These are phyloP conservation scores for Arthonia radiata DNA, from an alignment of 495 filamentous ascomycete genomes.

Conservation along the genomic window DNA sequence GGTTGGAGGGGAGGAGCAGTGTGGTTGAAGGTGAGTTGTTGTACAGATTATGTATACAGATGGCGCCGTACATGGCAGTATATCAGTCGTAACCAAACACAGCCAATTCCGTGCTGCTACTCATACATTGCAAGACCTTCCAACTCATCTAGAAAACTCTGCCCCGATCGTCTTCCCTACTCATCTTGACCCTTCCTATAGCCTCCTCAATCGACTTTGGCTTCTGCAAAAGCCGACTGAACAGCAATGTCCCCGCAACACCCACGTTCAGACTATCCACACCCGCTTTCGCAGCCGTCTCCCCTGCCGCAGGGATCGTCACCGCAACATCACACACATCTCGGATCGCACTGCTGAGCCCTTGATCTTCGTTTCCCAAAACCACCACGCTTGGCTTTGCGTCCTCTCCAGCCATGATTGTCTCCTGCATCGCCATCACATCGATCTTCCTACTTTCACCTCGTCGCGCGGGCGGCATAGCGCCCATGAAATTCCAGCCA, in stretches of 20 bases:
- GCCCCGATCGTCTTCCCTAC: no score
- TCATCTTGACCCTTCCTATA: no score
- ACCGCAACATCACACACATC: conserved; percentile 35
- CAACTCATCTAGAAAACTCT: no score
- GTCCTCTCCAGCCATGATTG: conserved; percentile 12
- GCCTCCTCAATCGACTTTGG: no score
- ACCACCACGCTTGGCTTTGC: conserved; percentile 46
- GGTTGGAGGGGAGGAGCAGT: no score
- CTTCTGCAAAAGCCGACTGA: conserved; percentile 31
- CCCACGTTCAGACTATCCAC: conserved; percentile 76
- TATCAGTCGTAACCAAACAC: no score
- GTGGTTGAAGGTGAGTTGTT: no score
- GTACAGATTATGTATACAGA: no score
- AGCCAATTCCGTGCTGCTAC: no score
- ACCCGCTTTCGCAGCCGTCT: conserved; percentile 13
- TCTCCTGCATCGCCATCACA: conserved; percentile 9
- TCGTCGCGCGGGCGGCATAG: conserved; percentile 23
- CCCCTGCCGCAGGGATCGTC: conserved; percentile 15
- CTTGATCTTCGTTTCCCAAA: conserved; percentile 62
- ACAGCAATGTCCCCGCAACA: conserved; percentile 56
- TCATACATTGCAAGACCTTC: no score
- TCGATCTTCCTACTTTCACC: conserved; percentile 10
- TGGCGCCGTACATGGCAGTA: no score
- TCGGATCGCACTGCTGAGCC: conserved; percentile 34
- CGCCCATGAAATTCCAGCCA: conserved; percentile 71